phyloP scores from a whole-genome alignment of 2,329 filamentous ascomycete genomes.

The Chrysoporthe puriensis region DNA sequence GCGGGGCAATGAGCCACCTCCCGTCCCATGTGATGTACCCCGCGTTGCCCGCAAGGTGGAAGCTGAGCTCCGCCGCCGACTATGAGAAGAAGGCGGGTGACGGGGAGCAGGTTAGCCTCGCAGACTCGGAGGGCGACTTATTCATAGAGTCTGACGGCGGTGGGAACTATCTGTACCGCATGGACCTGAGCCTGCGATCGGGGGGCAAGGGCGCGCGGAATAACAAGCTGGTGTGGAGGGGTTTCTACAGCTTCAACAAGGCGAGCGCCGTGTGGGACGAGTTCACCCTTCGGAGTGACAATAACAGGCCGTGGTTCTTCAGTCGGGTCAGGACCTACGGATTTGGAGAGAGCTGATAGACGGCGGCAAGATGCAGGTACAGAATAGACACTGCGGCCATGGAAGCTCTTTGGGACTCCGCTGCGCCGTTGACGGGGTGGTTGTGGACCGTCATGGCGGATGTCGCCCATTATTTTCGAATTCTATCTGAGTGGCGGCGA shows the following conservation, averaged over 20 bases:
- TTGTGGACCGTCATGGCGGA: neutral
- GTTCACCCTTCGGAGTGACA: conserved; percentile 67
- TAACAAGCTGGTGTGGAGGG: conserved; percentile 86
- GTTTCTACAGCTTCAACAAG: conserved; percentile 89
- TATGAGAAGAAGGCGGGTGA: conserved; percentile 33
- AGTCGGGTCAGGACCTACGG: conserved; percentile 69
- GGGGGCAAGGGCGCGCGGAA: conserved; percentile 69
- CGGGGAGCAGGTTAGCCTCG: conserved; percentile 37
- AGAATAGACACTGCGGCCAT: neutral
- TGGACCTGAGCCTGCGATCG: conserved; percentile 74
- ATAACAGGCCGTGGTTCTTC: conserved; percentile 64
- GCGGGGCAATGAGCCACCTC: conserved; percentile 42
- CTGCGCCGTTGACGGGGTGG: neutral
- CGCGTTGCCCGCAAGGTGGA: conserved; percentile 63
- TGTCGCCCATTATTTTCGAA: neutral
- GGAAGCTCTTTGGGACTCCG: neutral
- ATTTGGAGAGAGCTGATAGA: conserved; percentile 40
- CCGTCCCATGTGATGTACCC: conserved; percentile 66
- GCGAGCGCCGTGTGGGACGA: conserved; percentile 89
- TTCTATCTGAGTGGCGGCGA: neutral
- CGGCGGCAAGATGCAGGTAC: neutral
- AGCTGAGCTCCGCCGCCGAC: conserved; percentile 45
- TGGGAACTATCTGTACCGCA: conserved; percentile 79
- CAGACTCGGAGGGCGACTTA: conserved; percentile 67
- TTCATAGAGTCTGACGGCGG: conserved; percentile 86